Base-by-base conservation (phyloP, 352 stramenopile genomes). In the Globisporangium radiosum region DNA sequence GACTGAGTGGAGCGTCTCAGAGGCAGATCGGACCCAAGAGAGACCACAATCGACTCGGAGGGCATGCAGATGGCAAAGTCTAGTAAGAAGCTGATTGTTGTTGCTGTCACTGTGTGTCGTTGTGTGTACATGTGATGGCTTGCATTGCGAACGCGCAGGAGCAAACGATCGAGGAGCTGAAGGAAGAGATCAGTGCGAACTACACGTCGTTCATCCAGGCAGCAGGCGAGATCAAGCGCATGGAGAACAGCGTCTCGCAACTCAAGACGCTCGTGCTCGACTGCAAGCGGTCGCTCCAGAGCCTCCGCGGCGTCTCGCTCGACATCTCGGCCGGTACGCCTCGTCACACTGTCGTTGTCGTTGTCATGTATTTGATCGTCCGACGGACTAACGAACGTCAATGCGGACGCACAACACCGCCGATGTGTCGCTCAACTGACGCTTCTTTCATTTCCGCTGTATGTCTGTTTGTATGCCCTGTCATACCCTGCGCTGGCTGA, bases 221-320 rank as follows among this genome's bases (percentile, higher is more conserved):
- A 8, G 76, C 80, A 7, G 63, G 71, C 4, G 81, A 94, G 63
- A 92, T 90, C 52, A 89, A 90, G 60, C 84, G 66, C 7, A 92
- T 94, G 78, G 84, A 94, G 48, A 92, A 90, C 60, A 91, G 81
- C 53, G 81, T 94, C 7, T 90, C 79, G 47, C 76, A 90, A 57
- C 69, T 94, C 47, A 90, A 92, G 61, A 63, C 75, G 11, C 66
- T 90, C 25, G 75, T 94, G 6, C 25, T 90, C 25, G 80, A 94
- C 39, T 90, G 81, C 64, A 89, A 87, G 60, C 70, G 82, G 11
- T 88, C 80, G 15, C 76, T 94, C 48, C 54, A 81, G 17, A 59
- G 71, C 2, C 57, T 94, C 19, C 83, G 90, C 47, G 57, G 57
- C 25, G 68, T 86, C 6, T 54, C 68, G 5, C 48, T 93, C 42